A percentile compares a stretch with the other conserved stretches of the same genome.
Evolutionary conservation across 192 early-diverging fungal species (phyloP).

Genomic region (Hyaloraphidium curvatum): DNA sequence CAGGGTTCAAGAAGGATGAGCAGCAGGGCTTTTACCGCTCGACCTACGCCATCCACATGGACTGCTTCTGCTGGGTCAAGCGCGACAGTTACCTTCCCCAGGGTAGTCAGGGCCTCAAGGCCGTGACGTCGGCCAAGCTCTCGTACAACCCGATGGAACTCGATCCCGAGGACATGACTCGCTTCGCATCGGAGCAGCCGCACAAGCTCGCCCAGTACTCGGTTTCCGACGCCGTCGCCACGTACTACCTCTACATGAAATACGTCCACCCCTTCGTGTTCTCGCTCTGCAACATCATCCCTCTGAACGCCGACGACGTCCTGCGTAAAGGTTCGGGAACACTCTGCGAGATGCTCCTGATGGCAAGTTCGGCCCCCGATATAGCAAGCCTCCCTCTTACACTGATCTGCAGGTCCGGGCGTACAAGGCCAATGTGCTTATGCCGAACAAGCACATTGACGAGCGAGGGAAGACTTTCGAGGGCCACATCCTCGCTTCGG

Average conservation of each 20-base stretch:
- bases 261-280: constrained; percentile 98
- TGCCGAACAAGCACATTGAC: constrained; percentile 92
- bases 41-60: constrained; percentile 78
- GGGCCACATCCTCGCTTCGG: constrained; percentile 73
- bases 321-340: constrained; percentile 90
- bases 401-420: constrained; percentile 49
- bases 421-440: constrained; percentile 66
- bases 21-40: constrained; percentile 67
- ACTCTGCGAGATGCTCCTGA: constrained; percentile 83
- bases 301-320: constrained; percentile 91
- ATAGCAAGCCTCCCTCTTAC: background rate
- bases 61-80: constrained; percentile 94
- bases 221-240: constrained; percentile 97
- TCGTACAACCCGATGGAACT: constrained; percentile 97
- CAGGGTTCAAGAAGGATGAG: constrained; percentile 64
- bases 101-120: constrained; percentile 92
- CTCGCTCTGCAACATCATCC: constrained; percentile 98
- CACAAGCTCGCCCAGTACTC: constrained; percentile 92
- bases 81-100: constrained; percentile 93
- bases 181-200: constrained; percentile 75
- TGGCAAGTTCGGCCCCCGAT: constrained; percentile 38
- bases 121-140: constrained; percentile 86
- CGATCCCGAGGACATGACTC: constrained; percentile 97
- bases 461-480: constrained; percentile 59
- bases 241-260: constrained; percentile 98